Evolutionary conservation across 257 asterid genomes (phyloP).

Genomic region (Knoxia roxburghii): DNA sequence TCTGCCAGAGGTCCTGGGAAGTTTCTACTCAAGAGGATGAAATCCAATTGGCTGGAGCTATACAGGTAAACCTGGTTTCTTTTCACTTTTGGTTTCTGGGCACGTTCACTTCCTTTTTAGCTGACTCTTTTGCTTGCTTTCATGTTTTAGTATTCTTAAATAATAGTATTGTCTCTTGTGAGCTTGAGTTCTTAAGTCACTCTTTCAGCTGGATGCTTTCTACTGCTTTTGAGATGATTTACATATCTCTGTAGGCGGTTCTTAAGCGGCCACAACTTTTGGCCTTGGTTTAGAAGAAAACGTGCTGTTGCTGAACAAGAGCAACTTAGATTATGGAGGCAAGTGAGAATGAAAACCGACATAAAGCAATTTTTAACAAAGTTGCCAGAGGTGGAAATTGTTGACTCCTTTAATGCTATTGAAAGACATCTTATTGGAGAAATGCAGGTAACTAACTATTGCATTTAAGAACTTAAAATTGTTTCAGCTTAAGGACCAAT

Average conservation of each 20-base stretch:
- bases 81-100: slow-evolving; percentile 5
- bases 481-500: neutral
- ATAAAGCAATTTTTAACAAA: slow-evolving; percentile 49
- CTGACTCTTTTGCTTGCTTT: slow-evolving; percentile 6
- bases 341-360: slow-evolving; percentile 73
- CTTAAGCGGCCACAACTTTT: slow-evolving; percentile 81
- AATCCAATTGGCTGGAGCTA: slow-evolving; percentile 90
- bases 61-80: slow-evolving; percentile 54
- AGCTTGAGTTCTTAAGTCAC: neutral
- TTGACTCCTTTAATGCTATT: slow-evolving; percentile 77
- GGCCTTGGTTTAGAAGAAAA: slow-evolving; percentile 88
- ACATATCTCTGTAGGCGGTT: slow-evolving; percentile 58
- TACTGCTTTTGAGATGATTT: slow-evolving; percentile 21
- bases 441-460: slow-evolving; percentile 55
- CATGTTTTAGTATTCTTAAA: neutral
- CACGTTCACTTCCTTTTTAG: slow-evolving; percentile 4
- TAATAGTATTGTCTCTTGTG: neutral
- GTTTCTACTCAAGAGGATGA: slow-evolving; percentile 81
- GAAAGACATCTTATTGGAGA: slow-evolving; percentile 80
- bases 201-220: neutral
- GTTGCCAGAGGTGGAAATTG: slow-evolving; percentile 86
- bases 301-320: slow-evolving; percentile 96
- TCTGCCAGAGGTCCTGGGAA: slow-evolving; percentile 95
- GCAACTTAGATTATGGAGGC: slow-evolving; percentile 80
- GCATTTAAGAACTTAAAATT: slow-evolving; percentile 8